phyloP scores from a whole-genome alignment of 2,329 filamentous ascomycete species.

The Aureobasidium sp. region DNA sequence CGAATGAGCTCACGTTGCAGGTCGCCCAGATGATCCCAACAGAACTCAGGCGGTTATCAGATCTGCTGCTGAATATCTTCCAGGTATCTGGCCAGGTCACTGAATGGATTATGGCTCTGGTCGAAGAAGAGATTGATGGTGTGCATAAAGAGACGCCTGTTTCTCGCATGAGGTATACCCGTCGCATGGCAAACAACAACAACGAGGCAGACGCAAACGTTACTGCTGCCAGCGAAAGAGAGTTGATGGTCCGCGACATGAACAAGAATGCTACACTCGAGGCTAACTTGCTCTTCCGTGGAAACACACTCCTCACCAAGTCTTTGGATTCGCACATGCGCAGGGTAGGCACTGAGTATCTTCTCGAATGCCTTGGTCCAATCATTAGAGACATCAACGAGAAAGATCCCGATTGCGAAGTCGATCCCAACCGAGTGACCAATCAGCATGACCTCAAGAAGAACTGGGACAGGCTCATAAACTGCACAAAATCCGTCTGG shows the following conservation, averaged over 20 bases:
- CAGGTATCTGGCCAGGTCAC: slow-evolving; percentile 78
- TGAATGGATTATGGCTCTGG: slow-evolving; percentile 87
- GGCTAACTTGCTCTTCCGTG: slow-evolving; percentile 89
- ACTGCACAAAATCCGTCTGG: slow-evolving; percentile 78
- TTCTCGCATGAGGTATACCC: slow-evolving; percentile 60
- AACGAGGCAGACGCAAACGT: slow-evolving; percentile 37
- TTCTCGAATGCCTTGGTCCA: slow-evolving; percentile 79
- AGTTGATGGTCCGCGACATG: slow-evolving; percentile 68
- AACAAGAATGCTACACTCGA: slow-evolving; percentile 74
- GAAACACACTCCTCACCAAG: slow-evolving; percentile 90
- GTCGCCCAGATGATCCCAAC: slow-evolving; percentile 72
- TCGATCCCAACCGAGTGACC: slow-evolving; percentile 75
- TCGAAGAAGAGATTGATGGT: slow-evolving; percentile 96
- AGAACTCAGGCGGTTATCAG: slow-evolving; percentile 72
- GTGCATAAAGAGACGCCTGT: slow-evolving; percentile 73
- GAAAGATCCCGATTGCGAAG: slow-evolving; percentile 85
- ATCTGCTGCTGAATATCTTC: slow-evolving; percentile 87
- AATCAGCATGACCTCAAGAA: slow-evolving; percentile 65
- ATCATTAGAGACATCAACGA: slow-evolving; percentile 87
- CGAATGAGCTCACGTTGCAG: slow-evolving; percentile 73
- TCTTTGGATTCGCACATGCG: slow-evolving; percentile 95
- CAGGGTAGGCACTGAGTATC: slow-evolving; percentile 82
- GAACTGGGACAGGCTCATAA: slow-evolving; percentile 74
- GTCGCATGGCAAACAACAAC: slow-evolving; percentile 63
- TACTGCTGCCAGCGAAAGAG: slow-evolving; percentile 49